phyloP scores from a whole-genome alignment of 176 grass and related monocot species.

The Aechmea fasciata region DNA sequence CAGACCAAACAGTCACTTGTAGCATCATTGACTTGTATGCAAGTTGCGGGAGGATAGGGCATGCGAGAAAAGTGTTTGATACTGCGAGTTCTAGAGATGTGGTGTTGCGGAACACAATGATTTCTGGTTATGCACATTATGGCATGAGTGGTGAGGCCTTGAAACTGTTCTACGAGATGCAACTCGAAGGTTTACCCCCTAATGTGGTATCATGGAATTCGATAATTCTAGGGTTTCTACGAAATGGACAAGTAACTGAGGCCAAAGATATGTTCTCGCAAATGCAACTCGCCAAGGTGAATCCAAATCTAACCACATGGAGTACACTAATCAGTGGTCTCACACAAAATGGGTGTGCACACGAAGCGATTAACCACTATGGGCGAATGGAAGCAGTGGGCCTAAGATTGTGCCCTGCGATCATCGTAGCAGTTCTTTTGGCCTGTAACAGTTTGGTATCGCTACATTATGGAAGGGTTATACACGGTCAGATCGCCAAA shows the following conservation, averaged over 20 bases:
- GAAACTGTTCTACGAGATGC: conserved; percentile 19
- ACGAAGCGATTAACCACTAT: conserved; percentile 11
- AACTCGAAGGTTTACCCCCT: conserved; percentile 1
- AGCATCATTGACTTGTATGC: conserved; percentile 9
- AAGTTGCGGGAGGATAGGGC: conserved; percentile 8
- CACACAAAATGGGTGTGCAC: conserved; percentile 10
- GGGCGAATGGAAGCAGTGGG: conserved; percentile 12
- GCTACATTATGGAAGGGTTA: conserved; percentile 6
- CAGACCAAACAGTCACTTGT: conserved; percentile 5
- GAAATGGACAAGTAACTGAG: conserved; percentile 8
- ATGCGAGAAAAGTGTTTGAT: conserved; percentile 1
- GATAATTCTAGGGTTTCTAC: conserved; percentile 12
- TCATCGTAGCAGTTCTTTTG: conserved; percentile 9
- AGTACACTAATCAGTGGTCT: conserved; percentile 13
- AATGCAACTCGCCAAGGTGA: conserved; percentile 5
- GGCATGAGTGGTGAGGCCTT: conserved; percentile 4
- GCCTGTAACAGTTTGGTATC: conserved; percentile 4
- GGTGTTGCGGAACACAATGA: conserved; percentile 16
- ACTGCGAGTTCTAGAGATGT: conserved; percentile 7
- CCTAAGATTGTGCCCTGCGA: not conserved
- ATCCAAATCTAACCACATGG: conserved; percentile 17
- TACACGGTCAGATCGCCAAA: conserved; percentile 17
- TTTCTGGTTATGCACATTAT: conserved; percentile 14
- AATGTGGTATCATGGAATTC: conserved; percentile 24
- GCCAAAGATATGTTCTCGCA: conserved; percentile 10